phyloP scores from a whole-genome alignment of 2,329 filamentous ascomycete genomes.

The Botrytis elliptica region DNA sequence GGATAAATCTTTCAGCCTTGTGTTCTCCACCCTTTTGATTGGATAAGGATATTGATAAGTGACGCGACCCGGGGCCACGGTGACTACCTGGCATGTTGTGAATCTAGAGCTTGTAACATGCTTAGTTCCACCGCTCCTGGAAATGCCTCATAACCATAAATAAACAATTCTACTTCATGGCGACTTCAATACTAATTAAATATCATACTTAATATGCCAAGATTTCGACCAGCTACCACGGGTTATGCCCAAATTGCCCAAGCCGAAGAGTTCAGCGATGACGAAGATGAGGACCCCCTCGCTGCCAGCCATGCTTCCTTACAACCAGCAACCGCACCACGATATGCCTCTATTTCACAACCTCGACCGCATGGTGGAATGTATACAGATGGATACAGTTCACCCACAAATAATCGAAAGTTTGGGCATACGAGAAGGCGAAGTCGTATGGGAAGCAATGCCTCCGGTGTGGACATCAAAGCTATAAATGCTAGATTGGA shows the following conservation, averaged over 20 bases:
- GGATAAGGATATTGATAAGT: not conserved
- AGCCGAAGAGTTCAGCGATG: conserved; percentile 63
- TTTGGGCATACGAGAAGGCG: conserved; percentile 43
- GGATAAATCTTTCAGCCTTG: conserved; percentile 12
- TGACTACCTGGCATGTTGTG: conserved; percentile 15
- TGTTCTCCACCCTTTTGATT: conserved; percentile 15
- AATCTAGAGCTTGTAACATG: conserved; percentile 15
- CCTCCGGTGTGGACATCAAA: conserved; percentile 90
- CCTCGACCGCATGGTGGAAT: conserved; percentile 61
- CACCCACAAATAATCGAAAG: conserved; percentile 46
- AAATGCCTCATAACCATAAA: conserved; percentile 3
- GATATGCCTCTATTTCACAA: conserved; percentile 63
- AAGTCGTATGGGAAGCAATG: conserved; percentile 63
- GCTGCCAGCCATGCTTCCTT: conserved; percentile 53
- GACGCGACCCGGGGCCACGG: conserved; percentile 15
- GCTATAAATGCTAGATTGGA: conserved; percentile 95
- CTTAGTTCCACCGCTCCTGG: not conserved
- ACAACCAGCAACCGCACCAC: conserved; percentile 55
- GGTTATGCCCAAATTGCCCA: conserved; percentile 84
- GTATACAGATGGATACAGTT: conserved; percentile 46
- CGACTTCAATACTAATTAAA: conserved; percentile 4
- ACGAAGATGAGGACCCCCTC: conserved; percentile 66
- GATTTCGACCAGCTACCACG: conserved; percentile 61
- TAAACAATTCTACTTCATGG: conserved; percentile 15
- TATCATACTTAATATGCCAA: conserved; percentile 32